phyloP scores from a whole-genome alignment of 2,329 filamentous ascomycete species.

The Cercospora sojina region DNA sequence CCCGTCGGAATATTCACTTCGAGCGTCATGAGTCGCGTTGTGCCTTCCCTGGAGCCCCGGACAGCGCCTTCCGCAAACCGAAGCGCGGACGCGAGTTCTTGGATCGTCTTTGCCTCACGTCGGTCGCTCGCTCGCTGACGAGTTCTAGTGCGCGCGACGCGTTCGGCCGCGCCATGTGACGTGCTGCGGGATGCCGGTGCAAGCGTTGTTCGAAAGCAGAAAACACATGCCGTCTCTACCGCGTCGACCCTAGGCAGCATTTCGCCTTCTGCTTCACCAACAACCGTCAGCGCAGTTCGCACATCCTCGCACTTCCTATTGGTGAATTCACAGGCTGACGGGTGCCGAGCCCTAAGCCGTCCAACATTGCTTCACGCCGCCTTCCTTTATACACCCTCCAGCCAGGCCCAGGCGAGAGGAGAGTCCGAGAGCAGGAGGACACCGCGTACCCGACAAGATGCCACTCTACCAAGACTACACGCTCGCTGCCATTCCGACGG shows the following conservation, averaged over 20 bases:
- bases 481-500: slow-evolving; percentile 11
- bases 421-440: background rate
- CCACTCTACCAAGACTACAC: background rate
- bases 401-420: background rate
- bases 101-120: background rate
- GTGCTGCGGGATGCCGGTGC: background rate
- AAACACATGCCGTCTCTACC: background rate
- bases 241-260: background rate
- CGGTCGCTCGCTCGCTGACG: background rate
- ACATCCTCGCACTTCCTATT: background rate
- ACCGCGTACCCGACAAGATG: background rate
- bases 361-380: background rate
- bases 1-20: too few species aligned
- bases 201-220: background rate
- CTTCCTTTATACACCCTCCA: background rate
- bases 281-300: background rate
- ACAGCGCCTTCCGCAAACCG: background rate
- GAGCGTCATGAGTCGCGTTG: background rate
- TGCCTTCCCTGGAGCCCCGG: background rate
- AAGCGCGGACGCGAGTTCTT: background rate
- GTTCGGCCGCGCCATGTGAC: background rate
- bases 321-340: background rate
- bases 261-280: background rate
- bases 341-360: background rate
- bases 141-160: background rate